Base-by-base conservation (phyloP, 805 yeast genomes). In the Myxozyma neglecta region DNA sequence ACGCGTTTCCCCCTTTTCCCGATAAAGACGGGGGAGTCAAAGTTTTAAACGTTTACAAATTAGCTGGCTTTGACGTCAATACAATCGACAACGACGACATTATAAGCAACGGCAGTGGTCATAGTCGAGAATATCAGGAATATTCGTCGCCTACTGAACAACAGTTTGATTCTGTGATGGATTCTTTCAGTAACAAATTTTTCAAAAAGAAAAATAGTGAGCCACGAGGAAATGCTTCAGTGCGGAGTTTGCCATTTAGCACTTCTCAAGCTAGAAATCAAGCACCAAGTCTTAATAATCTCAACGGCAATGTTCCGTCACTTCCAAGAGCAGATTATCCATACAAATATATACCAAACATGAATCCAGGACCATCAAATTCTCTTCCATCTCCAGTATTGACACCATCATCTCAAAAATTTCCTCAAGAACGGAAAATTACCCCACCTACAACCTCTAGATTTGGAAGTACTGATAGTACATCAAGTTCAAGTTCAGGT, bases 61-160 rank as follows among this genome's bases (percentile, higher is more conserved):
- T 79, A 13, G 80, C 80, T 4, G 80, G 80, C 9, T 77, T 78
- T 60, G 78, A 76, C 43, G 76, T 73, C 44, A 70, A 71, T 63
- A 16, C 18, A n/a, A 45, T 36, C 16, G 18, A 34, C 16, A 34
- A 46, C 48, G 24, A 34, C 52, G 29, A 11, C 47, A 29, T 35
- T 18, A 10, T 47, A 9, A 14, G 44, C n/a, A 16, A 5, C 13
- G 46, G 46, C 18, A 42, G 18, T n/a, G 46, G 18, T n/a, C 10
- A 20, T 10, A 13, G 18, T 8, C 10, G 20, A 42, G 18, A 13
- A 8, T 10, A 14, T 13, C 3, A 42, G 4, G n/a, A 42, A 42
- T 42, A 42, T n/a, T 24, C 29, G 4, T 24, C 29, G 29, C 29
- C 29, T 24, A 24, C 29, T 24, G 29, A 24, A 24, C 29, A 2